Evolutionary conservation across 257 asterid genomes (phyloP), one percentile per base, ranked within the genome.

Genomic region (Verbena officinalis): DNA sequence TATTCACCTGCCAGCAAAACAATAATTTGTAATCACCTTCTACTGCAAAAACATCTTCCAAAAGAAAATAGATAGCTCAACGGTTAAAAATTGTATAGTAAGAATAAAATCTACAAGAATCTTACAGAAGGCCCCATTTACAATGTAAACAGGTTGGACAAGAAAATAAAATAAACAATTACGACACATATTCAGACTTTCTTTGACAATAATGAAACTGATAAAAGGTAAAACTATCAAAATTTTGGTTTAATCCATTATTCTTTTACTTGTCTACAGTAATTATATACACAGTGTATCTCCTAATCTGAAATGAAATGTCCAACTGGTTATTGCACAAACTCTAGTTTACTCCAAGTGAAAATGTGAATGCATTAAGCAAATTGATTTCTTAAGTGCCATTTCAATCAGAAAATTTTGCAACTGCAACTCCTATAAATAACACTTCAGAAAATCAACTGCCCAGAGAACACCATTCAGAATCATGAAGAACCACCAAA

Each of bases 1-100:
- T 33, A 40, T 59, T 36, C 62, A 73, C 51, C 77, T 59, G 24
- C 13, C 33, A 57, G 11, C 63, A 34, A 34, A 21, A 57, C 9
- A 56, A 56, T 19, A n/a, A 30, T 1, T 36, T 36, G 40, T 55
- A 15, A 34, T 19, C 17, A 27, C 9, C 1, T 19, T 52, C 4
- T 0, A 24, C 23, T 1, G 39, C 45, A 31, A n/a, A n/a, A n/a
- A 36, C 23, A 6, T 30, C 27, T 20, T 6, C 36, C 48, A 31
- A 48, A 30, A 7, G 3, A 30, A 2, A 27, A 4, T 13, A 3
- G 13, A 48, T 0, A 10, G 2, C 3, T 15, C 8, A 17, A 8
- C 15, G 4, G 17, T 15, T 34, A 30, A 21, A 62, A 50, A 7
- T 17, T 39, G 6, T 33, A 60, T 24, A 0, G 9, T 11, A 43